These are phyloP conservation scores for Aschersonia sp. DNA, from an alignment of 2,329 filamentous ascomycete genomes.

Conservation along the genomic window DNA sequence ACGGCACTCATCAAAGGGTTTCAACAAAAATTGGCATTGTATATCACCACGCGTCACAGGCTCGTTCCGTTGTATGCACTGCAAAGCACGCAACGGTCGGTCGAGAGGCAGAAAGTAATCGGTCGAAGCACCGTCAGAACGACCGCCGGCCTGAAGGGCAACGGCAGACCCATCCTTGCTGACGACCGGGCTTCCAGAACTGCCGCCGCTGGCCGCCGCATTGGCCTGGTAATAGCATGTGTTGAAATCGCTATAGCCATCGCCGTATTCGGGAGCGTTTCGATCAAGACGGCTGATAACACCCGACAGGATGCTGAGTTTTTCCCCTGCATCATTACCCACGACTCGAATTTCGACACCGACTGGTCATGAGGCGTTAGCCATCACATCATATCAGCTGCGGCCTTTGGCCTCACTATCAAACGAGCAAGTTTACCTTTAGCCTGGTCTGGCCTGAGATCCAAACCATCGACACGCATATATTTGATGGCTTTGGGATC, in stretches of 20 bases:
- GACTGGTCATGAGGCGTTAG: constrained; percentile 32
- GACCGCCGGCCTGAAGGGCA: constrained; percentile 83
- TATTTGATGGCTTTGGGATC: constrained; percentile 95
- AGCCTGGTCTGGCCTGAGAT: constrained; percentile 73
- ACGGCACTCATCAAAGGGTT: constrained; percentile 94
- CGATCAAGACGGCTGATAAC: constrained; percentile 93
- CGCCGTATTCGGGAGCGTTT: constrained; percentile 94
- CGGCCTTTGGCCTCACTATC: too few species aligned
- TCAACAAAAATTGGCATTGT: constrained; percentile 92
- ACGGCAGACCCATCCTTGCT: constrained; percentile 89
- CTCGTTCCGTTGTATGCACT: constrained; percentile 66
- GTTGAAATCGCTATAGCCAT: constrained; percentile 97
- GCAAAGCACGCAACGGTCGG: constrained; percentile 71
- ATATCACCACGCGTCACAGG: constrained; percentile 86
- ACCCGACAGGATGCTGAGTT: constrained; percentile 92
- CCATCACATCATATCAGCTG: neutral
- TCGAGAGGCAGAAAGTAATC: constrained; percentile 96
- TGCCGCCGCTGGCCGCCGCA: constrained; percentile 89
- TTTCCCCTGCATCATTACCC: constrained; percentile 96
- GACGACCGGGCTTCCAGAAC: constrained; percentile 95
- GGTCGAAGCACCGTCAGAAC: constrained; percentile 87
- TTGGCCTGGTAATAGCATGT: constrained; percentile 95
- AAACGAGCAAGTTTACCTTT: constrained; percentile 26
- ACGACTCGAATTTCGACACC: constrained; percentile 93
- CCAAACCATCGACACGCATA: constrained; percentile 74